Evolutionary conservation across 2,329 filamentous ascomycete species (phyloP).

Genomic region (Paraphaeosphaeria minitans): DNA sequence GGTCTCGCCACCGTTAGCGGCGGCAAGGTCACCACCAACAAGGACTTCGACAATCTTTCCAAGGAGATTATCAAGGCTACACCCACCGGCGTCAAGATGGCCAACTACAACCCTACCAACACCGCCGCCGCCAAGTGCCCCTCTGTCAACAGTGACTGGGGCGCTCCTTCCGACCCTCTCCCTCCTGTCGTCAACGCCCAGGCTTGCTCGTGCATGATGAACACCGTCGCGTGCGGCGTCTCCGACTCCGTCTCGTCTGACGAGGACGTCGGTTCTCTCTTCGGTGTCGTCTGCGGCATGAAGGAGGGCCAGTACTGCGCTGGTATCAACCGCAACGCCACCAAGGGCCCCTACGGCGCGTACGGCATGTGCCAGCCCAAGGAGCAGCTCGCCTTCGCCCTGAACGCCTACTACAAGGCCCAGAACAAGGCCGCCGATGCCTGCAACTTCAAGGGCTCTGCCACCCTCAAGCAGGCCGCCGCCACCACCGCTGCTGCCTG

Average conservation of each 20-base stretch:
- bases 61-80: constrained; percentile 68
- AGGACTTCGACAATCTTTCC: constrained; percentile 66
- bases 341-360: constrained; percentile 72
- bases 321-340: constrained; percentile 71
- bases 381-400: constrained; percentile 74
- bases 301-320: constrained; percentile 61
- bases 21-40: constrained; percentile 64
- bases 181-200: constrained; percentile 79
- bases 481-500: constrained; percentile 59
- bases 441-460: constrained; percentile 74
- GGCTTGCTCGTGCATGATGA: constrained; percentile 86
- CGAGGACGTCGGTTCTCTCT: constrained; percentile 69
- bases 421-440: constrained; percentile 61
- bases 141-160: constrained; percentile 66
- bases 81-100: constrained; percentile 69
- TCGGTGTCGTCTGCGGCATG: constrained; percentile 72
- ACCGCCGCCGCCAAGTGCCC: constrained; percentile 74
- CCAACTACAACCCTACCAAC: constrained; percentile 76
- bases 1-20: constrained; percentile 71
- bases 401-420: constrained; percentile 67
- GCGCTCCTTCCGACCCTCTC: constrained; percentile 67
- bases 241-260: constrained; percentile 56
- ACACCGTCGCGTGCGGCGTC: constrained; percentile 73
- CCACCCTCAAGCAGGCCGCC: constrained; percentile 58
- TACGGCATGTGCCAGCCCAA: constrained; percentile 76